A percentile compares a stretch with the other conserved stretches of the same genome.
Evolutionary conservation across 352 stramenopile species (phyloP).

Genomic region (Albugo candida): DNA sequence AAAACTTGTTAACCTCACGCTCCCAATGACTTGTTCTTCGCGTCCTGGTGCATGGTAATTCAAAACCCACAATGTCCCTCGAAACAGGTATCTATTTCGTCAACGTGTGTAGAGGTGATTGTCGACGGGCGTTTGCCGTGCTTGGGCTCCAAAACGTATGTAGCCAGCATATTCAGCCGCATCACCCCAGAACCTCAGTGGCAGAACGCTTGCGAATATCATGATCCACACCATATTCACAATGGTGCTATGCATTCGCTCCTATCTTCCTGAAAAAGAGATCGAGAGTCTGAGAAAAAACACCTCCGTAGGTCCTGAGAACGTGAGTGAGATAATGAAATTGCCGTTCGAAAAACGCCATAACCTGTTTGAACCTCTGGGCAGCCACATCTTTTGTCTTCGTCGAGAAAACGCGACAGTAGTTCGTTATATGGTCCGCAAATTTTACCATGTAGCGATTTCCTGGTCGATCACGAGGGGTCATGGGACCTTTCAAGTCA

Average conservation of each 20-base stretch:
- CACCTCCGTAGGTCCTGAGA: constrained; percentile 1
- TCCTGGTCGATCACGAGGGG: background rate
- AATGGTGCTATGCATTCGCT: constrained; percentile 11
- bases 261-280: constrained; percentile 11
- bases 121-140: background rate
- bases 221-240: constrained; percentile 15
- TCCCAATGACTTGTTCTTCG: constrained; percentile 1
- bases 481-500: too few species aligned
- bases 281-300: constrained; percentile 12
- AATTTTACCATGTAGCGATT: constrained; percentile 10
- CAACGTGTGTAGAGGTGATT: constrained; percentile 2
- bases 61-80: constrained; percentile 2
- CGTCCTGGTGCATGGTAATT: constrained; percentile 1
- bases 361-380: background rate
- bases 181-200: constrained; percentile 11
- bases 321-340: background rate
- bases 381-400: background rate
- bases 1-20: background rate
- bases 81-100: background rate
- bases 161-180: constrained; percentile 12
- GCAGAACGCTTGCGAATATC: constrained; percentile 10
- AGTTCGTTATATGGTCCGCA: constrained; percentile 5
- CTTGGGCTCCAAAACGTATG: constrained; percentile 11
- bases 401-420: constrained; percentile 4
- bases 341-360: too few species aligned